phyloP scores from a whole-genome alignment of 2,329 filamentous ascomycete genomes.

The Aureobasidium namibiae region DNA sequence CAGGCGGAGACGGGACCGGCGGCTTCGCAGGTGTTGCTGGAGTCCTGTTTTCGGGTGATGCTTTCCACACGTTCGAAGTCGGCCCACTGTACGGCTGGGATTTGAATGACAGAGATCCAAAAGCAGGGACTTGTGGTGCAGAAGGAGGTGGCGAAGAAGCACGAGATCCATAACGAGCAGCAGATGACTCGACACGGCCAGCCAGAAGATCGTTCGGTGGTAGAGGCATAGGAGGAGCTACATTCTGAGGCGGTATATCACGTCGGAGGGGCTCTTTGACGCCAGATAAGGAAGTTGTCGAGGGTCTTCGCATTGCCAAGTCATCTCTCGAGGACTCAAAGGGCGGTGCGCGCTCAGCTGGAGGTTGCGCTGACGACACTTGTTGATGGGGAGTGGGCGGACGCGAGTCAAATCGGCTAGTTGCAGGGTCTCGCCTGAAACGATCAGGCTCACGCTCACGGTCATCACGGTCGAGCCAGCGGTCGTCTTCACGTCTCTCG shows the following conservation, averaged over 20 bases:
- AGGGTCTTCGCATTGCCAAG: constrained; percentile 15
- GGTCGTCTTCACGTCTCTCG: constrained; percentile 35
- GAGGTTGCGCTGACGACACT: constrained; percentile 24
- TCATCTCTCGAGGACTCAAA: constrained; percentile 27
- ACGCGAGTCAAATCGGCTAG: constrained; percentile 22
- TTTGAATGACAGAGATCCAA: constrained; percentile 33
- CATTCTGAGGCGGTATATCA: constrained; percentile 19
- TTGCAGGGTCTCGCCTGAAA: constrained; percentile 22
- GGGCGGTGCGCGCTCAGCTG: constrained; percentile 25
- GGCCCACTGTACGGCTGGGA: constrained; percentile 14
- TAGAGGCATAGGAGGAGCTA: constrained; percentile 16
- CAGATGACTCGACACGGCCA: constrained; percentile 37
- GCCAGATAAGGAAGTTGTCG: constrained; percentile 18
- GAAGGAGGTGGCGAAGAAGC: constrained; percentile 45
- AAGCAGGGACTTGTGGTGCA: constrained; percentile 48
- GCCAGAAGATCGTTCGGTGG: constrained; percentile 37
- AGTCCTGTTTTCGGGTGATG: constrained; percentile 25
- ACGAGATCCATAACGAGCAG: constrained; percentile 38
- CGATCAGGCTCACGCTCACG: constrained; percentile 33
- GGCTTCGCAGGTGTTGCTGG: constrained; percentile 2
- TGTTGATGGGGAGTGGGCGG: constrained; percentile 17
- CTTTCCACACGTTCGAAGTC: constrained; percentile 35
- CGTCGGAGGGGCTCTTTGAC: constrained; percentile 18
- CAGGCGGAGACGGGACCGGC: constrained; percentile 1
- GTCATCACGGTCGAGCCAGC: constrained; percentile 30